phyloP scores from a whole-genome alignment of 139 green algal genomes.

The Haematococcus sp. region DNA sequence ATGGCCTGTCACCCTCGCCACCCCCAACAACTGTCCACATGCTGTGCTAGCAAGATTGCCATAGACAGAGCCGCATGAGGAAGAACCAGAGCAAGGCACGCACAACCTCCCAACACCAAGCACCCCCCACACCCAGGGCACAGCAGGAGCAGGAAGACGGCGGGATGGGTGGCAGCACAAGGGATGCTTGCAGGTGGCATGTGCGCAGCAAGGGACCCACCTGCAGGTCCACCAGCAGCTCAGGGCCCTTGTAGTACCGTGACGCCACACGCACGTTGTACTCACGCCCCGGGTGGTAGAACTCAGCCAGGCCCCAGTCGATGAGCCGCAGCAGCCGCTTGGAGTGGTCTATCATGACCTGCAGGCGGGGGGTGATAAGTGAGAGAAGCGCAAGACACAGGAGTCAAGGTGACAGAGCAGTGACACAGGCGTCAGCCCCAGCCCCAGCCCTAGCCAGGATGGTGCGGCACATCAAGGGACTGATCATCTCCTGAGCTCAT shows the following conservation, averaged over 20 bases:
- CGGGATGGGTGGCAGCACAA: too few species aligned
- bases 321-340: slow-evolving; percentile 90
- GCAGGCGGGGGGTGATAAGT: neutral
- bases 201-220: slow-evolving; percentile 4
- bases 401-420: neutral
- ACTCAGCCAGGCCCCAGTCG: slow-evolving; percentile 98
- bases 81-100: too few species aligned
- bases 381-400: neutral
- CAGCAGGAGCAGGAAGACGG: too few species aligned
- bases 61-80: too few species aligned
- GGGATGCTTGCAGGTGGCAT: too few species aligned
- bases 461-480: too few species aligned
- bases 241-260: slow-evolving; percentile 72
- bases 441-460: too few species aligned
- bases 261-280: slow-evolving; percentile 98
- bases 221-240: slow-evolving; percentile 97
- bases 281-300: slow-evolving; percentile 92
- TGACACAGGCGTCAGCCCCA: too few species aligned
- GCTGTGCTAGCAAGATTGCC: neutral
- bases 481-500: too few species aligned
- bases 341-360: slow-evolving; percentile 98
- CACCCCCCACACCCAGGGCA: too few species aligned
- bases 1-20: neutral
- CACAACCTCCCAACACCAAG: too few species aligned
- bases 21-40: too few species aligned